Conservation (phyloP, 2,329 filamentous ascomycete genomes). For the Scortechinia acanthostroma region DNA sequence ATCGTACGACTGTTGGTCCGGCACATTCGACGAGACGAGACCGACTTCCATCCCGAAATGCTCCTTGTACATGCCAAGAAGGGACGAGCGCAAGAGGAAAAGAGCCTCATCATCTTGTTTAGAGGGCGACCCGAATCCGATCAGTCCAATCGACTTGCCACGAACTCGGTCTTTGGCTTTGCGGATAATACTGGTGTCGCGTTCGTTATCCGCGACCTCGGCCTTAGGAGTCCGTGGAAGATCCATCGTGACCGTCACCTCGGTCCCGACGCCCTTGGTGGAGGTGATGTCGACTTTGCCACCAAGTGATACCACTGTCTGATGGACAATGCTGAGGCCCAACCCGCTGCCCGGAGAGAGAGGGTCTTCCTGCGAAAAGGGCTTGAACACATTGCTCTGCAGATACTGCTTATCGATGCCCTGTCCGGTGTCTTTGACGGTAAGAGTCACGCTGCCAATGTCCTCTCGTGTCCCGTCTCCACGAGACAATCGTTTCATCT, state of each 20-base stretch:
- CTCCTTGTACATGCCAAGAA: neutral
- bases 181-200: neutral
- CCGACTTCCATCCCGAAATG: neutral
- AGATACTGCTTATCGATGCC: constrained; percentile 59
- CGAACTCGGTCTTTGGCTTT: too few relatives aligned
- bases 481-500: constrained; percentile 8
- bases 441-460: constrained; percentile 16
- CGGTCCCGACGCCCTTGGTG: constrained; percentile 43
- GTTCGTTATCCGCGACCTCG: neutral
- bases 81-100: neutral
- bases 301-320: constrained; percentile 49
- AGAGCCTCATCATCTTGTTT: neutral
- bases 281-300: constrained; percentile 50
- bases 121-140: neutral
- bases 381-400: constrained; percentile 48
- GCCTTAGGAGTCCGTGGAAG: constrained; percentile 11
- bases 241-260: constrained; percentile 38
- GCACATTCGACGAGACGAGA: neutral
- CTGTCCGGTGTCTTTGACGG: constrained; percentile 48
- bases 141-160: neutral
- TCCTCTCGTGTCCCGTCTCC: neutral
- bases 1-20: constrained; percentile 4
- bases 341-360: constrained; percentile 54
- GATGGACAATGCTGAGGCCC: constrained; percentile 54
- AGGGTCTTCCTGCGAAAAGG: constrained; percentile 56